Conservation (phyloP, 208 protist genomes). For the Tritrichomonas foetus region DNA sequence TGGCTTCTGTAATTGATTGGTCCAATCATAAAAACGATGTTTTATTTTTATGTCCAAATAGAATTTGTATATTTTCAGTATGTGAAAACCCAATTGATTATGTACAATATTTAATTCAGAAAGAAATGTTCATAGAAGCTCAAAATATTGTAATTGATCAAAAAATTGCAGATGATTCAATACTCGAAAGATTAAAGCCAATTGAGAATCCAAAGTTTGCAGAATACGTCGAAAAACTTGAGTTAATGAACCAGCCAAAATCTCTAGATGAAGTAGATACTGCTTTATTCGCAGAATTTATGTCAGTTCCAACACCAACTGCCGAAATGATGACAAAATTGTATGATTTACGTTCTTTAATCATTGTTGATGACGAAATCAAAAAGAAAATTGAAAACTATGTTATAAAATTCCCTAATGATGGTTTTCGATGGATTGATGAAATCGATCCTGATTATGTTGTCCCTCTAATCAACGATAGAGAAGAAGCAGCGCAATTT, state of each 20-base stretch:
- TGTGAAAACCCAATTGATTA: not conserved
- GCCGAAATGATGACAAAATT: not conserved
- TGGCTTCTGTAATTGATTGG: not conserved
- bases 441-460: not conserved
- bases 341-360: not conserved
- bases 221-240: not conserved
- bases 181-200: not conserved
- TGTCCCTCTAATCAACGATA: not conserved
- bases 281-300: not conserved
- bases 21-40: not conserved
- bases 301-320: too few relatives aligned
- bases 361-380: not conserved
- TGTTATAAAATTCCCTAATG: not conserved
- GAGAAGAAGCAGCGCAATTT: not conserved
- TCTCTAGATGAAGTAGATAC: not conserved
- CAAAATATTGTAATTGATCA: not conserved
- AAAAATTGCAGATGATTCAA: not conserved
- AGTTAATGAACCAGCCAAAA: not conserved
- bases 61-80: not conserved
- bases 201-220: not conserved
- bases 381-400: not conserved
- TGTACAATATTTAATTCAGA: not conserved
- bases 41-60: not conserved
- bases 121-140: not conserved
- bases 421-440: not conserved